These are phyloP conservation scores for Malassezia restricta DNA, from an alignment of 1,284 basidiomycete genomes.

Conservation along the genomic window DNA sequence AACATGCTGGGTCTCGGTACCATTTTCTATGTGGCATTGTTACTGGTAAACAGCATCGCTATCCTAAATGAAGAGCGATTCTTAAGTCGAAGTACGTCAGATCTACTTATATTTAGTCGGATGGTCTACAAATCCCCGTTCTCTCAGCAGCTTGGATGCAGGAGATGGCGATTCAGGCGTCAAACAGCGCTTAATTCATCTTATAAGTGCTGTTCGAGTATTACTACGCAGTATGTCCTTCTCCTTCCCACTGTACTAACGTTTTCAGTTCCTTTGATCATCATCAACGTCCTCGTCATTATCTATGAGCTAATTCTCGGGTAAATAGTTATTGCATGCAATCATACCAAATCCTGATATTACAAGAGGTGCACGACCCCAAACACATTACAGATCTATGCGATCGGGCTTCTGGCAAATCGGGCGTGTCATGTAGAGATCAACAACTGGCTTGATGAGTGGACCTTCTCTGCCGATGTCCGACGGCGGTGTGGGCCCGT, in stretches of 20 bases:
- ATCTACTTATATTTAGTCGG: constrained; percentile 56
- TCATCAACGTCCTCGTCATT: constrained; percentile 13
- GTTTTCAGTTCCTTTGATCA: constrained; percentile 14
- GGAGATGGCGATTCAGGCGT: constrained; percentile 50
- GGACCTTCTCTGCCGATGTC: too few species aligned
- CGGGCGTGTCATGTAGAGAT: too few species aligned
- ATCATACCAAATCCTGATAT: too few species aligned
- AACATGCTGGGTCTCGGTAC: constrained; percentile 33
- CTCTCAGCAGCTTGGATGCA: constrained; percentile 23
- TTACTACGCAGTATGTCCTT: constrained; percentile 72
- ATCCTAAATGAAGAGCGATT: constrained; percentile 91
- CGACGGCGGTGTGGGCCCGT: too few species aligned
- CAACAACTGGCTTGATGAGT: too few species aligned
- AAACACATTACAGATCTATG: too few species aligned
- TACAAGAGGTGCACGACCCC: too few species aligned
- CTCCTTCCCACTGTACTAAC: neutral
- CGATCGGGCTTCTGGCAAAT: too few species aligned
- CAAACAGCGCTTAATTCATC: constrained; percentile 74
- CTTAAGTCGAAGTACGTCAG: constrained; percentile 67
- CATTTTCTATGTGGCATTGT: constrained; percentile 52
- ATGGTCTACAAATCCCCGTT: constrained; percentile 55
- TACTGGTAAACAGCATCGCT: constrained; percentile 83
- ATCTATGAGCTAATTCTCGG: constrained; percentile 14
- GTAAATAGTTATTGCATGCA: neutral
- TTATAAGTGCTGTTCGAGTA: constrained; percentile 84